These are phyloP conservation scores for Trichophyton benhamiae DNA, from an alignment of 2,329 filamentous ascomycete genomes.

Conservation along the genomic window DNA sequence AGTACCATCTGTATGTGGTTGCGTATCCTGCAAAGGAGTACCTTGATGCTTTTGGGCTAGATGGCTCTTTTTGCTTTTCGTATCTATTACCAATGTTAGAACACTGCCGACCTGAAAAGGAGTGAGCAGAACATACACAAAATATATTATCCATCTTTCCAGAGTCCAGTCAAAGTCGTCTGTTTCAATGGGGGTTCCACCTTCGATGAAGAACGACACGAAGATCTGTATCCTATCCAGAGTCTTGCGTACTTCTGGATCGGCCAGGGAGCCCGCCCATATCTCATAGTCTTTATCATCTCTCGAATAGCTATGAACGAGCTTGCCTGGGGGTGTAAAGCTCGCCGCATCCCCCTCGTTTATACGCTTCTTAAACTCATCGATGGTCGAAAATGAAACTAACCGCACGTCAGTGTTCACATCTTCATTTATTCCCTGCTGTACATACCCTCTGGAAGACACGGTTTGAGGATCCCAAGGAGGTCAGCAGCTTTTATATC, in stretches of 20 bases:
- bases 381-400: conserved; percentile 56
- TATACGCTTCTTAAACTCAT: conserved; percentile 51
- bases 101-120: background rate
- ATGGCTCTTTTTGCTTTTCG: conserved; percentile 38
- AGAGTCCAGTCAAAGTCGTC: conserved; percentile 60
- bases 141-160: conserved; percentile 83
- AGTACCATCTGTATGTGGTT: conserved; percentile 79
- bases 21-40: conserved; percentile 82
- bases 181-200: conserved; percentile 62
- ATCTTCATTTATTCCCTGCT: background rate
- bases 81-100: conserved; percentile 31
- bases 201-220: conserved; percentile 81
- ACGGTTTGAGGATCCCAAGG: conserved; percentile 49
- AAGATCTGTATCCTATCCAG: conserved; percentile 73
- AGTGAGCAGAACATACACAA: conserved; percentile 46
- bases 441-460: conserved; percentile 52
- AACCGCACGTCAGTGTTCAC: conserved; percentile 8
- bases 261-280: conserved; percentile 64
- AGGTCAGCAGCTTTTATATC: conserved; percentile 61
- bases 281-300: conserved; percentile 62
- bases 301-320: conserved; percentile 51
- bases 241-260: conserved; percentile 57
- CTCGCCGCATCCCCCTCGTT: conserved; percentile 28
- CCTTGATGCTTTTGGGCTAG: conserved; percentile 38
- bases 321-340: conserved; percentile 63